Base-by-base conservation (phyloP, 2,329 filamentous ascomycete species). In the Phyllosticta capitalensis region DNA sequence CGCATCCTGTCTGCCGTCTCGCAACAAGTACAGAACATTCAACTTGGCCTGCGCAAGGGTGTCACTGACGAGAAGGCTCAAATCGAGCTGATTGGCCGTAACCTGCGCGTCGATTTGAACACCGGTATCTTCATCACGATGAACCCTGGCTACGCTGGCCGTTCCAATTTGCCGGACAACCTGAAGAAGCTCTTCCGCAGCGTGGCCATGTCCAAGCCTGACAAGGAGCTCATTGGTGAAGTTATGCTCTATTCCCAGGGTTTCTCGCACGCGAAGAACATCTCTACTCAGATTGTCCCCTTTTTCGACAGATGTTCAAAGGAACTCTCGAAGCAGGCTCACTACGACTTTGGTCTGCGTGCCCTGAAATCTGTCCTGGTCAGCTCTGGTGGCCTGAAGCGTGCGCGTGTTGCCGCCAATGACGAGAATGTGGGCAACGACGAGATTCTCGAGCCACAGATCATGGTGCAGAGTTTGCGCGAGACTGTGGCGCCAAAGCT, bases 191-290 rank as follows among this genome's bases (percentile, higher is more conserved):
- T 99, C 49, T 99, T 99, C 84, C 87, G 95, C 71, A 99, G 94
- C 69, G 92, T 99, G 56, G 94, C 94, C 63, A 99, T 99, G 94
- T 99, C 94, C 10, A 99, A 97, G 76, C 94, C 94, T 0, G 95
- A 99, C 79, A 99, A 99, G 75, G 95, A 99, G 74, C 87, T 99
- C 61, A 99, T 99, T 75, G 91, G 94, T 38, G 94, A 99, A 78
- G 94, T 99, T 68, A 99, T 99, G 95, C 84, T 99, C 38, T 99
- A 96, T 81, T 99, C 95, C 0, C 94, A 99, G 74, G 94, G 94
- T 69, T 99, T 99, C 80, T 95, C 90, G 68, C 90, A 96, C 73
- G 94, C 94, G 38, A 99, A 97, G 76, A 80, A 87, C 61, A 80
- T 99, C 5, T 96, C 94, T 1, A 94, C 92, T 71, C 91, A 97